These are phyloP conservation scores for Diaporthe sp. DNA, from an alignment of 2,329 filamentous ascomycete species.

Conservation along the genomic window DNA sequence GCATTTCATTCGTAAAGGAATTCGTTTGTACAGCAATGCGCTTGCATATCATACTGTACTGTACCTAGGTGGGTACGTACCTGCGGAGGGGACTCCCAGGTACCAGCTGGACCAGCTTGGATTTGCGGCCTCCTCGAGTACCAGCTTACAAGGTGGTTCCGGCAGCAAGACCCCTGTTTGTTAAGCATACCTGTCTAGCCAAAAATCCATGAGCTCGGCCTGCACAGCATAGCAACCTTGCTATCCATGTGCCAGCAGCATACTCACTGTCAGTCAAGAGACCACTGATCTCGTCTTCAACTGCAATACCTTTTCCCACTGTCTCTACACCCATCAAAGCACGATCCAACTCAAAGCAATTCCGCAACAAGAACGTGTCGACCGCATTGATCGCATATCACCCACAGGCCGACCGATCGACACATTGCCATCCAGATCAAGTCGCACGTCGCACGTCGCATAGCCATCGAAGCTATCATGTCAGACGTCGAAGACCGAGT, in stretches of 20 bases:
- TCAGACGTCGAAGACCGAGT: constrained; percentile 70
- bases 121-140: not conserved
- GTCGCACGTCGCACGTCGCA: not conserved
- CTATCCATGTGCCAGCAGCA: constrained; percentile 8
- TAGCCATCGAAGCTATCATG: constrained; percentile 55
- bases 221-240: constrained; percentile 11
- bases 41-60: no score
- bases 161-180: not conserved
- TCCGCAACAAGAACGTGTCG: not conserved
- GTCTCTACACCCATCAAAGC: not conserved
- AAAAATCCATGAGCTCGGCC: constrained; percentile 23
- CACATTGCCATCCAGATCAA: not conserved
- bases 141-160: not conserved
- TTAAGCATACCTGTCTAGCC: constrained; percentile 7
- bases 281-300: not conserved
- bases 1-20: no score
- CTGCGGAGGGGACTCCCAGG: not conserved
- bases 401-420: not conserved
- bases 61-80: not conserved
- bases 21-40: no score
- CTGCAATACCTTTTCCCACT: not conserved
- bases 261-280: not conserved
- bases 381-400: not conserved
- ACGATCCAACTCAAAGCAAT: not conserved
- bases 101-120: not conserved